Conservation (phyloP, 305 asterid genomes). For the Fraxinus paxiana region DNA sequence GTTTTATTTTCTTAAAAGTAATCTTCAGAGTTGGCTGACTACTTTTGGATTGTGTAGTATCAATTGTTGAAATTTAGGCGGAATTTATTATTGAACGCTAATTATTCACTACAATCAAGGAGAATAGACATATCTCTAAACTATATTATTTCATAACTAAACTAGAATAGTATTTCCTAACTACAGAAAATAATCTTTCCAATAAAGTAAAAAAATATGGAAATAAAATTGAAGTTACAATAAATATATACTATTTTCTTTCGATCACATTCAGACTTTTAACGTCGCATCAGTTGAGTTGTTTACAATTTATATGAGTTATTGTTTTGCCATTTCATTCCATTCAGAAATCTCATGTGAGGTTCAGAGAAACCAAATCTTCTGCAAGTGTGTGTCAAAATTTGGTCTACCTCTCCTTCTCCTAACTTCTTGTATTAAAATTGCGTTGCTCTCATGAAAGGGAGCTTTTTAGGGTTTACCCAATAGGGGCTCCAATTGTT, state of each 20-base stretch:
- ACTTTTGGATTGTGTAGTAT: neutral
- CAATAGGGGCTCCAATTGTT: neutral
- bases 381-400: neutral
- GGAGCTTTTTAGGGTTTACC: neutral
- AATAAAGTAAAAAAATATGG: neutral
- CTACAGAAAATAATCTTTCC: neutral
- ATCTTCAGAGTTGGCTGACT: neutral
- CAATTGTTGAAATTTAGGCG: neutral
- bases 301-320: neutral
- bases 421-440: neutral
- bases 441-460: neutral
- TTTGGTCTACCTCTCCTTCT: neutral
- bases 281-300: neutral
- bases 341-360: neutral
- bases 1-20: neutral
- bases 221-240: neutral
- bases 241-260: too few species aligned
- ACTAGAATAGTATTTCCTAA: neutral
- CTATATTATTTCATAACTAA: neutral
- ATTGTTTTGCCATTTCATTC: neutral
- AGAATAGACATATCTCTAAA: neutral
- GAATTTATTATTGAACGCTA: neutral
- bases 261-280: neutral
- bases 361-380: neutral
- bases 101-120: neutral